phyloP scores from a whole-genome alignment of 345 rosid species.

The Arabidopsis thaliana region TAIR10.1 NC_003070.9:8317001-8317500 shows the following conservation, averaged over 20 bases:
- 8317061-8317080: constrained; percentile 15
- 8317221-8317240: constrained; percentile 38
- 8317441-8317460: constrained; percentile 76
- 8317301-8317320: constrained; percentile 1
- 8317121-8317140: neutral
- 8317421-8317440: constrained; percentile 36
- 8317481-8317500: constrained; percentile 97
- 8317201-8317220: constrained; percentile 35
- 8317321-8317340: constrained; percentile 10
- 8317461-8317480: constrained; percentile 80
- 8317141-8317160: constrained; percentile 32
- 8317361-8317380: constrained; percentile 35
- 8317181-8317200: constrained; percentile 45
- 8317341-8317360: constrained; percentile 19
- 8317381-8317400: constrained; percentile 28
- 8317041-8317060: neutral
- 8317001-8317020: neutral
- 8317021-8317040: constrained; percentile 2
- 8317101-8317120: constrained; percentile 8
- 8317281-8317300: constrained; percentile 34
- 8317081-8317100: neutral
- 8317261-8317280: constrained; percentile 38
- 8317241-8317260: constrained; percentile 11
- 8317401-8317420: constrained; percentile 36
- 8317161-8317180: constrained; percentile 35